A percentile compares a stretch with the other conserved stretches of the same genome.
Conservation (phyloP, 805 yeast species). For the Wickerhamomyces sydowiorum region DNA sequence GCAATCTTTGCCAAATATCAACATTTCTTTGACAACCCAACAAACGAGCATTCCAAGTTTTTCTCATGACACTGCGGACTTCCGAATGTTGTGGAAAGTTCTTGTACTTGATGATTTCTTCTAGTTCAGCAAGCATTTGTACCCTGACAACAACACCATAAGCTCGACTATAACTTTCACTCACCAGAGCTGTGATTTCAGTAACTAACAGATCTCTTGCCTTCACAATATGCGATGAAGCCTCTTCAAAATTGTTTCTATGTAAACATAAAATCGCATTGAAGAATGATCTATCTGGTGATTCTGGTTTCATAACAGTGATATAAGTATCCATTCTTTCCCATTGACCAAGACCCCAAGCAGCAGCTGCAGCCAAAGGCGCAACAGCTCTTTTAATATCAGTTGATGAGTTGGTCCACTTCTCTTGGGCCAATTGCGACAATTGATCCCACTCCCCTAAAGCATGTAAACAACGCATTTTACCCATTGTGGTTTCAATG, state of each 20-base stretch:
- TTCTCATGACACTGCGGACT: constrained; percentile 69
- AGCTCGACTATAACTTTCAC: constrained; percentile 95
- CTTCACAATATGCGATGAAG: constrained; percentile 66
- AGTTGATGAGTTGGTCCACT: constrained; percentile 72
- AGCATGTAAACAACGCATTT: constrained; percentile 96
- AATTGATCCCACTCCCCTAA: constrained; percentile 98
- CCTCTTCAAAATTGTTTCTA: constrained; percentile 78
- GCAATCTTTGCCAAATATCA: constrained; percentile 97
- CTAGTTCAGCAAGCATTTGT: constrained; percentile 95
- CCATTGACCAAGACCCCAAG: constrained; percentile 98
- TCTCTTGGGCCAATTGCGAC: constrained; percentile 75
- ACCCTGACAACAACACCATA: constrained; percentile 95
- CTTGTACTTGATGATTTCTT: constrained; percentile 89
- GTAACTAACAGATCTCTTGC: constrained; percentile 90
- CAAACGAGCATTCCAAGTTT: constrained; percentile 91
- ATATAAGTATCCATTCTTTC: constrained; percentile 91
- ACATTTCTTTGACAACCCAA: constrained; percentile 95
- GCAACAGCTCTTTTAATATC: constrained; percentile 83
- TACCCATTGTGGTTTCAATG: constrained; percentile 91
- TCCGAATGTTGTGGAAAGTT: constrained; percentile 79
- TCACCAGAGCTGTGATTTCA: constrained; percentile 89
- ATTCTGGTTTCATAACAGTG: constrained; percentile 80
- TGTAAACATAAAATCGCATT: constrained; percentile 85
- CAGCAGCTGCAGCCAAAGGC: constrained; percentile 97
- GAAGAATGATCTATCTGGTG: constrained; percentile 94